Conservation (phyloP, 192 early-diverging fungal species). For the Helicostylum pulchrum region DNA sequence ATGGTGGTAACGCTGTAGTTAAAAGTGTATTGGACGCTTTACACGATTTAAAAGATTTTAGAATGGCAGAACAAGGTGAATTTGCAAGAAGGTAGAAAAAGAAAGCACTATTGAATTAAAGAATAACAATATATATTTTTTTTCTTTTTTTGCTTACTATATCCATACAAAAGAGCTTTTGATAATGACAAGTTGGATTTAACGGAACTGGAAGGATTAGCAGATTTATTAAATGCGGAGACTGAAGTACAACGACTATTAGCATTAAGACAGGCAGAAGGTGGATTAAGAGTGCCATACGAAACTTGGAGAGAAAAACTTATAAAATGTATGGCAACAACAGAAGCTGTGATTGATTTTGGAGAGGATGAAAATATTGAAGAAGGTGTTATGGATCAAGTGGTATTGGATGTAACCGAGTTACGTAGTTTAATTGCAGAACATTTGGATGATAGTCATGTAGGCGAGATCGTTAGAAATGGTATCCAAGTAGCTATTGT, state of each 20-base stretch:
- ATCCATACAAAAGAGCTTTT: constrained; percentile 50
- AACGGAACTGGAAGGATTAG: constrained; percentile 68
- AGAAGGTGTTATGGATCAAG: constrained; percentile 54
- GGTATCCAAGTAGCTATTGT: constrained; percentile 70
- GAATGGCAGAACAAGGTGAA: constrained; percentile 73
- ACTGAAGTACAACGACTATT: constrained; percentile 69
- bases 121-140: background rate
- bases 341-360: constrained; percentile 77
- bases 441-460: constrained; percentile 60
- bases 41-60: constrained; percentile 40
- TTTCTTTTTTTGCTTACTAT: background rate
- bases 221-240: constrained; percentile 76
- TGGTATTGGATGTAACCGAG: background rate
- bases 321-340: constrained; percentile 55
- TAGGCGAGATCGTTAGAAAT: constrained; percentile 69
- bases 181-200: constrained; percentile 72
- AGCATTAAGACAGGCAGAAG: constrained; percentile 68
- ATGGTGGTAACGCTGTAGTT: constrained; percentile 71
- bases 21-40: constrained; percentile 54
- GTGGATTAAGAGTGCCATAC: constrained; percentile 59
- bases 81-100: constrained; percentile 61
- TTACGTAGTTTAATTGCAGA: constrained; percentile 28
- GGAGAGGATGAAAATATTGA: constrained; percentile 81
- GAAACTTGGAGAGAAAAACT: constrained; percentile 60
- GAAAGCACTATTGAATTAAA: background rate